A percentile compares a stretch with the other conserved stretches of the same genome.
These are phyloP conservation scores for Globisporangium iwayamae DNA, from an alignment of 352 stramenopile genomes.

Conservation along the genomic window DNA sequence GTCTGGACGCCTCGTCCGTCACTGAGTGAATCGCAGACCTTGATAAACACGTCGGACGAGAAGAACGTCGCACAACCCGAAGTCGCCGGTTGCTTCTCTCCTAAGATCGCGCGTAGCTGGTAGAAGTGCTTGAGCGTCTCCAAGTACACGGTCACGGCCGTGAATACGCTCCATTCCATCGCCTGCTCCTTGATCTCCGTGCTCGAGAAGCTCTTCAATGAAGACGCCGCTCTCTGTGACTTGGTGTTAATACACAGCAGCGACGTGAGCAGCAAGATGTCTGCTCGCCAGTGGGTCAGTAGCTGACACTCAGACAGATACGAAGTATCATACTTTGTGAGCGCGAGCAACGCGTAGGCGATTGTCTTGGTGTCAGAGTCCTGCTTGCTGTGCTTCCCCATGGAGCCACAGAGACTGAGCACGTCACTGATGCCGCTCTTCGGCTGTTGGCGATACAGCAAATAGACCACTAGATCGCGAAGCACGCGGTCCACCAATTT, in stretches of 20 bases:
- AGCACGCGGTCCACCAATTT: conserved; percentile 39
- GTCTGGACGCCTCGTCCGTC: conserved; percentile 6
- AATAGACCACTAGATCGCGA: conserved; percentile 40
- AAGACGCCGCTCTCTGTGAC: not conserved
- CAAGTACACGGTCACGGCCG: conserved; percentile 40
- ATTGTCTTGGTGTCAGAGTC: conserved; percentile 40
- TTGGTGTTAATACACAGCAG: conserved; percentile 34
- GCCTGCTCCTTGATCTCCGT: conserved; percentile 28
- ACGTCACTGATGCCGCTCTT: conserved; percentile 25
- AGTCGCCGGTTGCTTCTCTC: conserved; percentile 34
- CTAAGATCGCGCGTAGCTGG: conserved; percentile 46
- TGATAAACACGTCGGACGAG: conserved; percentile 62
- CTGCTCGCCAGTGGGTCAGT: conserved; percentile 36
- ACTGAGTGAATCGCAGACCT: conserved; percentile 29
- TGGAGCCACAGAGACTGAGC: conserved; percentile 11
- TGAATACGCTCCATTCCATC: conserved; percentile 51
- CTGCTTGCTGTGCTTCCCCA: conserved; percentile 39
- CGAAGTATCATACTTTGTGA: conserved; percentile 45
- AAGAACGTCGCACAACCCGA: conserved; percentile 50
- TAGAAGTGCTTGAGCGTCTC: conserved; percentile 56
- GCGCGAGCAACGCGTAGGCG: conserved; percentile 47
- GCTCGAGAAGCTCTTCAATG: not conserved
- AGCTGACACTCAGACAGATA: conserved; percentile 28
- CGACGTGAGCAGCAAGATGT: conserved; percentile 58
- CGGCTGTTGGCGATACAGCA: conserved; percentile 33